Base-by-base conservation (phyloP, 2,329 filamentous ascomycete genomes). In the Thelonectria discophora region DNA sequence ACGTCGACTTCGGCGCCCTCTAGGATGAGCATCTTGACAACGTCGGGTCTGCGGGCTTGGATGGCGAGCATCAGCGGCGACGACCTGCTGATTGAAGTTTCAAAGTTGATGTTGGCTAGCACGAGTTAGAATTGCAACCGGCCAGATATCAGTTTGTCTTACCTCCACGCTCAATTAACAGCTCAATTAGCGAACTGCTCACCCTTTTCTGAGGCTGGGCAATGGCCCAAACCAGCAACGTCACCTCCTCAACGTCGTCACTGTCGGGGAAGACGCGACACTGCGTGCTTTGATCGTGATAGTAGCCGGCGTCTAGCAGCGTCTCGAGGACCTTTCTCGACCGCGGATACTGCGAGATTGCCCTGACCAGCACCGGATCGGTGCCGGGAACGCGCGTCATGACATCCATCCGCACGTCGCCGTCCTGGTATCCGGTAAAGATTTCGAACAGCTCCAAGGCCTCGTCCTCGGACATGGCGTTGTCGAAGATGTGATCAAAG, bases 1-100 rank as follows among this genome's bases (percentile, higher is more conserved):
- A 84, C 78, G 56, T 89, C 86, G 2, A 86, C 84, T 61, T 89
- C 86, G 2, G 86, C 85, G 7, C 84, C 86, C 47, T 84, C 81
- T 2, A 85, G 74, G 3, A 90, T 76, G 10, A 91, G 78, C 18
- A 79, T 74, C 57, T 82, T 82, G 3, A 88, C 85, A 10, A 89
- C 73, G 27, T 89, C 87, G n/a, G 80, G 78, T 1, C 86, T 81
- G 7, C 81, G 80, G 48, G 80, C 77, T 48, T 82, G 81, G 47
- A 89, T 84, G 1, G 87, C 87, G 3, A 88, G 71, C 79, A 87
- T 85, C 7, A 90, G 75, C 0, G 87, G 86, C 5, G 86, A 87
- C 2, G 80, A 80, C 27, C 82, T 82, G 10, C 86, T 86, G 1
- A 78, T 17, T 3, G 77, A 75, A 0, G 86, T 83, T 65, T 84